Base-by-base conservation (phyloP, 2,329 filamentous ascomycete genomes). In the Botrytis medusae region DNA sequence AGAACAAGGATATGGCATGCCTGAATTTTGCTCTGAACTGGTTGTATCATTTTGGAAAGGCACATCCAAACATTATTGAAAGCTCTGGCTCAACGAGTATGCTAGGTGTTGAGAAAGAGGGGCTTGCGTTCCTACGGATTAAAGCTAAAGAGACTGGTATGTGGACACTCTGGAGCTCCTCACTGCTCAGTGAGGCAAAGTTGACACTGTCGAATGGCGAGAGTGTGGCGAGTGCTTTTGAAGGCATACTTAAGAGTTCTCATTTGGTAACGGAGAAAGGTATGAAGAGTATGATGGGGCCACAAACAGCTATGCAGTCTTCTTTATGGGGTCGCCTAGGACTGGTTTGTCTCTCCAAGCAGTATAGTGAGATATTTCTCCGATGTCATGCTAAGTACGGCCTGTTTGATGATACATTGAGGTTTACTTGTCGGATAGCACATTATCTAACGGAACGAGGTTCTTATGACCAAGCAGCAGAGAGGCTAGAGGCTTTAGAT, bases 1-100 rank as follows among this genome's bases (percentile, higher is more conserved):
- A 98, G 82, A 97, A 97, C 77, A 91, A 94, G 76, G 96, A 99
- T 80, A 93, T 94, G 86, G 91, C 89, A 6, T 98, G 96, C 80
- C 86, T 99, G 73, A 98, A 98, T 82, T 98, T 97, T 83, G 93
- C 94, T 46, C 88, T 99, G 75, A 97, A 94, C 80, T 99, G 96
- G 96, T 86, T 98, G 4, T 97, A 97, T 79, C 94, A 98, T 80
- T 97, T 98, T 78, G 92, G 92, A n/a, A 93, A 94, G 79, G 90
- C 93, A 0, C 94, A 95, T 78, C 93, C 94, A 0, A 86, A 89
- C 71, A 87, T 94, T n/a, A 89, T 94, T 77, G 88, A 86, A 67
- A 88, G 90, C 69, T 85, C 92, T 9, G 91, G 91, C 75, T 90
- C 91, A 57, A 90, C 88, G 78, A 93, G 90, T 73, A 90, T 94